Percentiles rank a stretch among this genome's conserved stretches.
These are phyloP conservation scores for Aspergillus eucalypticola DNA, from an alignment of 2,329 filamentous ascomycete species.

Conservation along the genomic window DNA sequence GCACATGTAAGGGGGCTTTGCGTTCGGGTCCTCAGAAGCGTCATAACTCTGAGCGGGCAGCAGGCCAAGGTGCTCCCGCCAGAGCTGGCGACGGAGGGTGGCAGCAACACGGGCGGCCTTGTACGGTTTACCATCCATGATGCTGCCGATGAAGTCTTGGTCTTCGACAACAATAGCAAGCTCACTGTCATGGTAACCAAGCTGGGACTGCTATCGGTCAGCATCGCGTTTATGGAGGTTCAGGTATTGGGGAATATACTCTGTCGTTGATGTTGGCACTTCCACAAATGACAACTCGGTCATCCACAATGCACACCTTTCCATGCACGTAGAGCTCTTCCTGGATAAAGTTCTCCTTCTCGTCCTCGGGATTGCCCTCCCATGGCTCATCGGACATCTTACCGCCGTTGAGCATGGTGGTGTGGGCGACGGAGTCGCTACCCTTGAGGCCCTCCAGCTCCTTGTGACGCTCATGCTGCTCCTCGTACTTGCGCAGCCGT, in stretches of 20 bases:
- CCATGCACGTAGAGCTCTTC: slow-evolving; percentile 95
- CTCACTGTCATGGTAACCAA: slow-evolving; percentile 82
- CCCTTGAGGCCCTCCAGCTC: slow-evolving; percentile 28
- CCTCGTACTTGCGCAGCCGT: slow-evolving; percentile 25
- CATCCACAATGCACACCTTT: slow-evolving; percentile 81
- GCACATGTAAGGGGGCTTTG: slow-evolving; percentile 68
- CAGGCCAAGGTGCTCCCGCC: slow-evolving; percentile 87
- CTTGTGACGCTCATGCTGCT: slow-evolving; percentile 22
- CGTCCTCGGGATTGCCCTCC: slow-evolving; percentile 72
- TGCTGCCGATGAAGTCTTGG: slow-evolving; percentile 65
- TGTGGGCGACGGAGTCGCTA: slow-evolving; percentile 67
- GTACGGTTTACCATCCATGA: slow-evolving; percentile 73
- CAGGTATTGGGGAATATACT: slow-evolving; percentile 28
- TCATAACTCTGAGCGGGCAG: slow-evolving; percentile 70
- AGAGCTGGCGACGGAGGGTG: slow-evolving; percentile 79
- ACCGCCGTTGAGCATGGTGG: slow-evolving; percentile 74
- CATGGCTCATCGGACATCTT: slow-evolving; percentile 69
- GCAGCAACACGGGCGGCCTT: slow-evolving; percentile 74
- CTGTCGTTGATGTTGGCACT: slow-evolving; percentile 70
- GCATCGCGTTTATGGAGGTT: background rate
- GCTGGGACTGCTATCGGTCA: slow-evolving; percentile 59
- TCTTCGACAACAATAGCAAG: slow-evolving; percentile 90
- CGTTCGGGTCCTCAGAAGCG: slow-evolving; percentile 70
- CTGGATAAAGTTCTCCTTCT: slow-evolving; percentile 87
- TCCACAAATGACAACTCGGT: slow-evolving; percentile 78